phyloP scores from a whole-genome alignment of 2,329 filamentous ascomycete genomes.

The Aureobasidium mangrovei region DNA sequence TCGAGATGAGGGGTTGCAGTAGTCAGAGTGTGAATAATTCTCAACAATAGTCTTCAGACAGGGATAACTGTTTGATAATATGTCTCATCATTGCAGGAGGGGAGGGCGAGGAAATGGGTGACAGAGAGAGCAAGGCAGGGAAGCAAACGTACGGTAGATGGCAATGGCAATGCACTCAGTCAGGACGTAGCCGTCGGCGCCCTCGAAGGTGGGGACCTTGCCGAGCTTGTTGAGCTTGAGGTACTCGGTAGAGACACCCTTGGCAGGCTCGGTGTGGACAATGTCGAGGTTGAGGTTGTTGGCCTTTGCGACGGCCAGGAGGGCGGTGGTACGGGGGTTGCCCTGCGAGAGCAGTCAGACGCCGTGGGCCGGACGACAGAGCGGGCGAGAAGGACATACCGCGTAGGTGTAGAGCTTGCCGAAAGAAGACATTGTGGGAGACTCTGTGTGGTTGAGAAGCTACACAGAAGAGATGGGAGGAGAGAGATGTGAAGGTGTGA shows the following conservation, averaged over 20 bases:
- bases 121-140: not conserved
- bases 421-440: slow-evolving; percentile 56
- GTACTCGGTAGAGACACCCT: slow-evolving; percentile 65
- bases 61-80: slow-evolving; percentile 88
- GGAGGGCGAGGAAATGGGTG: slow-evolving; percentile 1
- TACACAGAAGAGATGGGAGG: slow-evolving; percentile 21
- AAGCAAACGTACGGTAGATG: slow-evolving; percentile 67
- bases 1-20: not conserved
- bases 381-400: slow-evolving; percentile 46
- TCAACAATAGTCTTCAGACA: slow-evolving; percentile 96
- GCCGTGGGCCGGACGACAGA: not conserved
- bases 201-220: slow-evolving; percentile 89
- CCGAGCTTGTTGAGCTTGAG: slow-evolving; percentile 75
- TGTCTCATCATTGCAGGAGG: slow-evolving; percentile 58
- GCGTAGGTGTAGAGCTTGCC: slow-evolving; percentile 89
- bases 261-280: slow-evolving; percentile 59
- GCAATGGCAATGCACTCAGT: slow-evolving; percentile 89
- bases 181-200: slow-evolving; percentile 82
- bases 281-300: slow-evolving; percentile 89
- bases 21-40: slow-evolving; percentile 73
- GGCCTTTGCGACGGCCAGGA: slow-evolving; percentile 92
- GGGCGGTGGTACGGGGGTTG: slow-evolving; percentile 82
- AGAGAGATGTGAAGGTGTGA: slow-evolving; percentile 20
- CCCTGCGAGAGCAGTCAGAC: slow-evolving; percentile 42
- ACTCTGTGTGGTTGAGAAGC: slow-evolving; percentile 12